Evolutionary conservation across 352 stramenopile genomes (phyloP), one percentile per base, ranked within the genome.

Genomic region (Phytophthora megakarya): DNA sequence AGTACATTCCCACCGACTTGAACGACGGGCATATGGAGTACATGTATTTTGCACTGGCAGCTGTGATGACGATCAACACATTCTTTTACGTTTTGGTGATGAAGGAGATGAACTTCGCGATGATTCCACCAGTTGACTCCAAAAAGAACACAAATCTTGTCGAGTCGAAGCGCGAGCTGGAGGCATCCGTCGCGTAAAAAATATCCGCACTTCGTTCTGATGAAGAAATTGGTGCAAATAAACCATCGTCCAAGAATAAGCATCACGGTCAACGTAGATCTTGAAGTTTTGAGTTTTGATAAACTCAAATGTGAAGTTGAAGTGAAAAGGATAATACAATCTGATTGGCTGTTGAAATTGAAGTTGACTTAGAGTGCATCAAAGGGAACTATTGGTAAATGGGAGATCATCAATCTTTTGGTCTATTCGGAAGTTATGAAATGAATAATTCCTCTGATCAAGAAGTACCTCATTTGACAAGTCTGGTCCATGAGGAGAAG

Each of bases 21-120:
- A 90, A 90, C 67, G 61, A 88, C 8, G 69, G 73, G 26, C 61
- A 88, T 64, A 61, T 89, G 33, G 79, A 89, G 70, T 77, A 75
- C 45, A 47, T 76, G 35, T 72, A 71, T 69, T 80, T 75, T 37
- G 48, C 62, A 13, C 49, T 78, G 9, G 64, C 56, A 13, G 63
- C 26, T 30, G 55, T 78, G 44, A 76, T 74, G 61, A n/a, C 64
- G 35, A 45, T 77, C 30, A 76, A 73, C 48, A 69, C 74, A 30
- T 59, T 78, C 32, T 72, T 77, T 54, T 73, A 63, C 53, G 52
- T 72, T 21, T 13, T 77, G 10, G 64, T 78, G n/a, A 79, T 80
- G 67, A 75, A 73, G n/a, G 56, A 74, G 16, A 76, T 73, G 72
- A 30, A 71, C 18, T 65, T 76, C 15, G 63, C 59, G 2, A 72